A percentile compares a stretch with the other conserved stretches of the same genome.
phyloP scores from a whole-genome alignment of 2,329 filamentous ascomycete genomes.

The Hypoxylon sp. region DNA sequence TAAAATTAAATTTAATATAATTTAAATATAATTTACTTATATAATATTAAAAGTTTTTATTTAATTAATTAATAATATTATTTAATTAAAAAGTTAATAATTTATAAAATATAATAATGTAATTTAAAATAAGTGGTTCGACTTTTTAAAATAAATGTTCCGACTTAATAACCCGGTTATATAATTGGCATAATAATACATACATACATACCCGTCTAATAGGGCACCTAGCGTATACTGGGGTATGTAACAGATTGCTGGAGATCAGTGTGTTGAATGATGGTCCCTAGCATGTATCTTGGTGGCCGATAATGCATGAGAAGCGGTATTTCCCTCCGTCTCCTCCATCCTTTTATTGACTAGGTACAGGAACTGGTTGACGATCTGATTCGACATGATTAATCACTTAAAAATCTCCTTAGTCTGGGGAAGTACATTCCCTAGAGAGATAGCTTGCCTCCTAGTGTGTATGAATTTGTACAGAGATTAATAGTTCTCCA shows the following conservation, averaged over 20 bases:
- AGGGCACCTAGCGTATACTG: background rate
- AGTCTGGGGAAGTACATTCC: constrained; percentile 26
- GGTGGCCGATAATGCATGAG: constrained; percentile 2
- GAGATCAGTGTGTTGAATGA: background rate
- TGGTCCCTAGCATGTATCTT: background rate
- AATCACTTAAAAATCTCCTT: constrained; percentile 31
- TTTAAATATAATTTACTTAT: no score
- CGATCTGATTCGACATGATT: constrained; percentile 20
- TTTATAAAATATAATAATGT: no score
- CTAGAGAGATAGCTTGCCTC: constrained; percentile 4
- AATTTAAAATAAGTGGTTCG: no score
- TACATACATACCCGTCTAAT: constrained; percentile 13
- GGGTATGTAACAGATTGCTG: constrained; percentile 4
- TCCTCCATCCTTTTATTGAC: background rate
- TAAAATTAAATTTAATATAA: no score
- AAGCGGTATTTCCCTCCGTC: constrained; percentile 22
- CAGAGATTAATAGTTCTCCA: constrained; percentile 16
- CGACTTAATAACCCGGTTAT: no score
- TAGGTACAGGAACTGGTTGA: background rate
- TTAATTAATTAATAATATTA: no score
- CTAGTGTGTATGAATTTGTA: constrained; percentile 9
- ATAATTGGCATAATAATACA: constrained; percentile 38
- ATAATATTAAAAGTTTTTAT: no score
- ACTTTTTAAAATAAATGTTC: no score
- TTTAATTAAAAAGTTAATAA: no score